These are phyloP conservation scores for Capsella rubella DNA, from an alignment of 441 rosid species.

Conservation along the genomic window DNA sequence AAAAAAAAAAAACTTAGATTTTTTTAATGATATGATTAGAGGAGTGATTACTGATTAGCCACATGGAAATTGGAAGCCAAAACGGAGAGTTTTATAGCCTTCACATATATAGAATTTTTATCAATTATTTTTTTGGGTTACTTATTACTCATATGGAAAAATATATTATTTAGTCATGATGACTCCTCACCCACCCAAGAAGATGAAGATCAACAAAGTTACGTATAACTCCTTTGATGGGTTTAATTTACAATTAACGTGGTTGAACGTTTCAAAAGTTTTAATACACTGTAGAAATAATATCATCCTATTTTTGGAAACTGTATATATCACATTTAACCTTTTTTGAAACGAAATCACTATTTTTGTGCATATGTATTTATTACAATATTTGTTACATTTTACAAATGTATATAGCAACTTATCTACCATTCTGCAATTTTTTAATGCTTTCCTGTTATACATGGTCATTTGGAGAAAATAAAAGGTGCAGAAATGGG, in stretches of 20 bases:
- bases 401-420: neutral
- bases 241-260: neutral
- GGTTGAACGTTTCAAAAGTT: conserved; percentile 18
- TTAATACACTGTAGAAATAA: neutral
- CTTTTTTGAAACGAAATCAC: neutral
- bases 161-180: neutral
- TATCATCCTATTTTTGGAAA: conserved; percentile 9
- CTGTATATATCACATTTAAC: neutral
- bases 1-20: neutral
- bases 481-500: neutral
- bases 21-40: conserved; percentile 16
- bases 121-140: neutral
- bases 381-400: neutral
- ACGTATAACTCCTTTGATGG: neutral
- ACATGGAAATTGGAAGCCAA: conserved; percentile 2
- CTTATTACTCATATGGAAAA: neutral
- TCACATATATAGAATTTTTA: neutral
- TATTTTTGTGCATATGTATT: neutral
- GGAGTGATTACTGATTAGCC: conserved; percentile 24
- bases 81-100: neutral
- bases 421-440: neutral
- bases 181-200: neutral
- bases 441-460: neutral
- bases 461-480: neutral
- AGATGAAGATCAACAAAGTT: neutral